Conservation (phyloP, 2,329 filamentous ascomycete species). For the Colletotrichum sp. region DNA sequence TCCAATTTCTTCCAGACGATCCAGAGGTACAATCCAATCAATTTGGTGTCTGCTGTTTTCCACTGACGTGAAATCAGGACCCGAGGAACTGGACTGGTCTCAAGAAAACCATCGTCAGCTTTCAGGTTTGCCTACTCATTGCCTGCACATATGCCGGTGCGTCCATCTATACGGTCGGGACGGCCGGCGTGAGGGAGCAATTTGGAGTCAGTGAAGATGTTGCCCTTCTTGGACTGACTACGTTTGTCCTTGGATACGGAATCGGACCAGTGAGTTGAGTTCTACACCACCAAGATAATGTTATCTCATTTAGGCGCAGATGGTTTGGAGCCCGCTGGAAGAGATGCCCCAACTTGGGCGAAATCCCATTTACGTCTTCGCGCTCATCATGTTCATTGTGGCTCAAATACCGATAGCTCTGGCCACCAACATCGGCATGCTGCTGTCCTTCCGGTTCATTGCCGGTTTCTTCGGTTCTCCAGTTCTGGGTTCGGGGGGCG, state of each 20-base stretch:
- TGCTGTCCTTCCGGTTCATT: conserved; percentile 25
- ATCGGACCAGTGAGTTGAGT: conserved; percentile 52
- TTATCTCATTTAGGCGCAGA: neutral
- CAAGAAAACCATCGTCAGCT: conserved; percentile 69
- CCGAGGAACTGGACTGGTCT: conserved; percentile 77
- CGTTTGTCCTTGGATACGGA: conserved; percentile 84
- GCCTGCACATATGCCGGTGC: conserved; percentile 11
- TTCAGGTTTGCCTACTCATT: conserved; percentile 51
- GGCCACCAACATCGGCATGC: conserved; percentile 19
- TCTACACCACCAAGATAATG: neutral
- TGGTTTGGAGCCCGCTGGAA: conserved; percentile 22
- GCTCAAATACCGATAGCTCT: conserved; percentile 17
- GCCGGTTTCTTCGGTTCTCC: conserved; percentile 24
- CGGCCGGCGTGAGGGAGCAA: conserved; percentile 64
- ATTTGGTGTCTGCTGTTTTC: neutral
- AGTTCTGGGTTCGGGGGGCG: neutral
- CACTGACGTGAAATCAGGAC: conserved; percentile 53
- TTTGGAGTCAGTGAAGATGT: conserved; percentile 77
- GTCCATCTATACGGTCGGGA: conserved; percentile 78
- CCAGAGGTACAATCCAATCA: neutral
- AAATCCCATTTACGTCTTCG: conserved; percentile 20
- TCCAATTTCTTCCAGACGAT: conserved; percentile 15
- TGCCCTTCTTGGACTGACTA: conserved; percentile 71
- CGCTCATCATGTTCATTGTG: conserved; percentile 20
- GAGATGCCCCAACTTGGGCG: conserved; percentile 24